These are phyloP conservation scores for Acorus gramineus DNA, from an alignment of 106 monocot species.

Conservation along the genomic window DNA sequence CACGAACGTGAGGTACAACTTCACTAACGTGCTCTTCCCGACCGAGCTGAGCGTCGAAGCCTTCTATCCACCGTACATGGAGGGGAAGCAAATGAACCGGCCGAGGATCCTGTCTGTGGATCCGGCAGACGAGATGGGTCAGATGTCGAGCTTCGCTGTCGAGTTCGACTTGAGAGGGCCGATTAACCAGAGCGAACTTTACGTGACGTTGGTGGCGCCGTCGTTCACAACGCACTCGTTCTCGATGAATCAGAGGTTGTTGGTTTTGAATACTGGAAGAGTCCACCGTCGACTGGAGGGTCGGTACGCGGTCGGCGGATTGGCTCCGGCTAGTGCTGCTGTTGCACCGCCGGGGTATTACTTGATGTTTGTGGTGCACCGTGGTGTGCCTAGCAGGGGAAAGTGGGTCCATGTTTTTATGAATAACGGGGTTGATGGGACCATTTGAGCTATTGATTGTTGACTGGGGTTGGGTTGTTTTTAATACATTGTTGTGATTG, in stretches of 20 bases:
- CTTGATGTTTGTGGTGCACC: constrained; percentile 8
- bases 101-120: neutral
- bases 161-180: neutral
- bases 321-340: neutral
- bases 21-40: constrained; percentile 5
- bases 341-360: constrained; percentile 16
- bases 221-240: constrained; percentile 11
- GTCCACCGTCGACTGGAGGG: neutral
- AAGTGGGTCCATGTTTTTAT: constrained; percentile 3
- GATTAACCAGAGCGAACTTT: neutral
- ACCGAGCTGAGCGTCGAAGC: constrained; percentile 14
- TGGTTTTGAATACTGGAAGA: neutral
- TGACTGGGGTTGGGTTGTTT: too few relatives aligned
- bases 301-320: neutral
- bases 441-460: too few relatives aligned
- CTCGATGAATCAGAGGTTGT: constrained; percentile 14
- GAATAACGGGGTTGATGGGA: neutral
- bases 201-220: constrained; percentile 9
- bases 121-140: neutral
- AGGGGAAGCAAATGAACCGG: neutral
- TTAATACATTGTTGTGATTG: too few relatives aligned
- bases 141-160: neutral
- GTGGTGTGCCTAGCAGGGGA: constrained; percentile 8
- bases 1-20: constrained; percentile 12
- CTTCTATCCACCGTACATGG: constrained; percentile 3